These are phyloP conservation scores for Panicum hallii DNA, from an alignment of 202 grass and related monocot species.

Conservation along the genomic window DNA sequence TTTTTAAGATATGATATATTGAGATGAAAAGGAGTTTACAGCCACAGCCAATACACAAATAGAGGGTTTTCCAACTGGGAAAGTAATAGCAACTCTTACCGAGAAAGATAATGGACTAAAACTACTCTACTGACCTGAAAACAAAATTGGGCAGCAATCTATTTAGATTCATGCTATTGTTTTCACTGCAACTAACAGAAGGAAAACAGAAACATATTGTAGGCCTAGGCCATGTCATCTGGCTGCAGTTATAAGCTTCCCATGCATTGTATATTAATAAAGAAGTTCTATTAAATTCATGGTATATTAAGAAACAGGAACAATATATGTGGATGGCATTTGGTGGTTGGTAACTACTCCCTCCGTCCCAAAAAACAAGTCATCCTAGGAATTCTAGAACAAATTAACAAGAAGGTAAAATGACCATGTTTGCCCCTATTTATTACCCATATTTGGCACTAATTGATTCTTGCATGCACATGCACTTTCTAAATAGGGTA, in stretches of 20 bases:
- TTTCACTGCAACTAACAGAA: neutral
- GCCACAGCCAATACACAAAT: neutral
- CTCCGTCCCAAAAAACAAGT: no score
- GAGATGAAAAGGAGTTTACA: neutral
- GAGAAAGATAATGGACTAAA: neutral
- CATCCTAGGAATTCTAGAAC: no score
- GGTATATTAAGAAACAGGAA: no score
- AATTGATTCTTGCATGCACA: no score
- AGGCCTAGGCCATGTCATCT: neutral
- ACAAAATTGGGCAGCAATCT: neutral
- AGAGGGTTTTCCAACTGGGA: neutral
- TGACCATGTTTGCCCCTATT: no score
- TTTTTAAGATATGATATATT: neutral
- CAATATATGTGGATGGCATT: conserved; percentile 2
- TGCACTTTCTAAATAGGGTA: no score
- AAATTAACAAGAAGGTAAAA: no score
- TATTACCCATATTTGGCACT: no score
- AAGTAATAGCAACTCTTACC: neutral
- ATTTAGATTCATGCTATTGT: neutral
- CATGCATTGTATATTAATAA: no score
- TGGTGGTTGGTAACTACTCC: neutral
- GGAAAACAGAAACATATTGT: conserved; percentile 2
- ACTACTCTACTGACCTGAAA: conserved; percentile 2
- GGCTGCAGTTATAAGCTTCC: neutral
- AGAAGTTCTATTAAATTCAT: neutral